These are phyloP conservation scores for Neonectria neomacrospora DNA, from an alignment of 2,329 filamentous ascomycete species.

Conservation along the genomic window DNA sequence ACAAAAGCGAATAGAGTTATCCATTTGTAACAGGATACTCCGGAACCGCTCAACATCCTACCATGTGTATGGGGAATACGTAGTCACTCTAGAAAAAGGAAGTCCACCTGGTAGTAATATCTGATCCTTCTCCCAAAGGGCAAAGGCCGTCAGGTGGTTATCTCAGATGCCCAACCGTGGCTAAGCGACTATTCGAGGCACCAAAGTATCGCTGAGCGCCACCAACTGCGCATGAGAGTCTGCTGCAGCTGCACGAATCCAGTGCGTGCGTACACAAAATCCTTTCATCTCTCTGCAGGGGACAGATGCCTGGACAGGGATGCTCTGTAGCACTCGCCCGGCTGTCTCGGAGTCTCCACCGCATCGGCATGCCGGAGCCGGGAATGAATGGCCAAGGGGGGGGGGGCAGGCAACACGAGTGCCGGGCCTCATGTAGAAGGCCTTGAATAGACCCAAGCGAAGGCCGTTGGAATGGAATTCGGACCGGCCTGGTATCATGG, in stretches of 20 bases:
- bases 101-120: background rate
- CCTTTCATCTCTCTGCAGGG: background rate
- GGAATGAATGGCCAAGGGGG: background rate
- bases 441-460: background rate
- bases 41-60: background rate
- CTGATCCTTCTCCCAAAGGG: background rate
- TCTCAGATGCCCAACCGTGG: background rate
- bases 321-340: background rate
- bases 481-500: background rate
- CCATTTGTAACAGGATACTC: no score
- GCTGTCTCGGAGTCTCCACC: background rate
- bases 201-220: background rate
- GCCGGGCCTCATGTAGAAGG: background rate
- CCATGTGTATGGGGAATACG: background rate
- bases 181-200: background rate
- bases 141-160: background rate
- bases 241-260: background rate
- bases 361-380: background rate
- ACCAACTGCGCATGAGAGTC: background rate
- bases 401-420: background rate
- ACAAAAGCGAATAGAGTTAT: background rate
- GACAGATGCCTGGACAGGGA: background rate
- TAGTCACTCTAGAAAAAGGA: background rate
- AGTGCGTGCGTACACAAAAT: background rate
- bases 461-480: background rate